Evolutionary conservation across 495 filamentous ascomycete genomes (phyloP), one percentile per base, ranked within the genome.

Genomic region (Penicillium fimorum): DNA sequence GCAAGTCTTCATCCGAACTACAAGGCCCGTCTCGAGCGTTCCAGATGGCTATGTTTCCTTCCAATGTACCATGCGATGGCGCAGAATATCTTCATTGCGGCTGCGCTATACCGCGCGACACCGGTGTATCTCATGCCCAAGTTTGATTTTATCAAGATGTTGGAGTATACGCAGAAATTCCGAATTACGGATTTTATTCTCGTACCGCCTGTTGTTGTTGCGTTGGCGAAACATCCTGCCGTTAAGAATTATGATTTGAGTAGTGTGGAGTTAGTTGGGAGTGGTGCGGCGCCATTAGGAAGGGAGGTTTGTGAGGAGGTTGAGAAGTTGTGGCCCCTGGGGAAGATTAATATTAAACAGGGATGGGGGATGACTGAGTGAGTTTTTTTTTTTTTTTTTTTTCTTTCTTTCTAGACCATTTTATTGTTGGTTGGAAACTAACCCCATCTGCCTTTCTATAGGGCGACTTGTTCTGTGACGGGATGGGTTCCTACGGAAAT

Each of bases 301-400:
- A 61, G 73, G n/a, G 88, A 90, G 64, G 69, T 86, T n/a, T 77
- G 74, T 61, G 72, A 74, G 0, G 83, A 87, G 50, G 76, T 83
- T 35, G 73, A 84, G 64, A 79, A 74, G 55, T 58, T 86, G 20
- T 85, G 86, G 76, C 79, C 79, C 4, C 69, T 72, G 11, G 79
- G 80, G 22, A 70, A 74, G 24, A 66, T 87, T 18, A 79, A 79
- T 60, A 65, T 93, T 8, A 88, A 84, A 50, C 91, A 95, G 63
- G 91, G 88, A 0, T 95, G 89, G 86, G 91, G 91, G 6, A 89
- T 92, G 85, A 92, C 89, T 0, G 88, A 92, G 79, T 82, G 67
- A 61, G 73, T 79, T 51, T 13, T 38, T 37, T 47, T 46, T 30
- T 40, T 40, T 29, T 43, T 40, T 38, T 42, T 37, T 6, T 56